Conservation (phyloP, 306 rosid genomes). For the Astragalus glycyphyllos region DNA sequence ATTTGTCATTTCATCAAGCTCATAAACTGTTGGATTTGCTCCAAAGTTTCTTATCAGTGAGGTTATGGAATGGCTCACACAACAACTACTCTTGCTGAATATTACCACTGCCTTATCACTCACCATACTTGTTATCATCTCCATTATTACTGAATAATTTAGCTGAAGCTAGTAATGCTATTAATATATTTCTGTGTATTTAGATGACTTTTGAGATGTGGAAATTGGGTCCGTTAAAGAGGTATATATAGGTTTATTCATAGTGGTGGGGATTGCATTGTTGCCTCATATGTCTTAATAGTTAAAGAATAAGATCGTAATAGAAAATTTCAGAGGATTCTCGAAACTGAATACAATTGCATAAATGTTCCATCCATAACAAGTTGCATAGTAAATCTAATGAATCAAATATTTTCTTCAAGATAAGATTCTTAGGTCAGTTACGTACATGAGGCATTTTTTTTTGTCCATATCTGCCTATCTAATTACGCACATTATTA, state of each 20-base stretch:
- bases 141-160: constrained; percentile 34
- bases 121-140: constrained; percentile 51
- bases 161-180: not conserved
- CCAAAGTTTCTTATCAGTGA: constrained; percentile 63
- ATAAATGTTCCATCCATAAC: constrained; percentile 16
- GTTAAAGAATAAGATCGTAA: constrained; percentile 28
- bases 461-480: not conserved
- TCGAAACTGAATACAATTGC: not conserved
- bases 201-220: constrained; percentile 9
- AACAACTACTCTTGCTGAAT: constrained; percentile 66
- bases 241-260: constrained; percentile 42
- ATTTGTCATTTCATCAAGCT: constrained; percentile 62
- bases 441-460: not conserved
- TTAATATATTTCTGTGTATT: not conserved
- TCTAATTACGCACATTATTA: not conserved
- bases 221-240: constrained; percentile 5
- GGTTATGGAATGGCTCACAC: constrained; percentile 63
- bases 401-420: not conserved
- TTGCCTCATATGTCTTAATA: not conserved
- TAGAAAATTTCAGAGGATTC: constrained; percentile 7
- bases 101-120: constrained; percentile 63
- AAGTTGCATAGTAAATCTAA: constrained; percentile 34
- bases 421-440: constrained; percentile 19
- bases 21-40: constrained; percentile 64
- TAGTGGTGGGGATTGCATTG: not conserved